Conservation (phyloP, 129 eudicot genomes). For the sunflower (Helianthus annuus) region HanXRQr2.0-SUNRISE NC_035448.2:10001825-10002324, state of each 20-base stretch:
- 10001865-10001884: too few species aligned
- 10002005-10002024: conserved; percentile 91
- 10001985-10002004: conserved; percentile 87
- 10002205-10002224: not conserved
- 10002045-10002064: not conserved
- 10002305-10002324: not conserved
- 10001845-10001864: too few species aligned
- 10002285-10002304: not conserved
- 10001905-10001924: too few species aligned
- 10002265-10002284: not conserved
- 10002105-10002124: conserved; percentile 58
- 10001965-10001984: conserved; percentile 88
- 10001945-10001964: not conserved
- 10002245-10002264: not conserved
- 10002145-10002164: conserved; percentile 53
- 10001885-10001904: too few species aligned
- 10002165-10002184: not conserved
- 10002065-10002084: not conserved
- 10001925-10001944: not conserved
- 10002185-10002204: not conserved
- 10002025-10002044: conserved; percentile 82
- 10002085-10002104: not conserved
- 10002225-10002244: not conserved
- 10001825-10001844: too few species aligned
- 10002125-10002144: conserved; percentile 96